Evolutionary conservation across 2,329 filamentous ascomycete species (phyloP).

Genomic region (Diaporthe sp.): DNA sequence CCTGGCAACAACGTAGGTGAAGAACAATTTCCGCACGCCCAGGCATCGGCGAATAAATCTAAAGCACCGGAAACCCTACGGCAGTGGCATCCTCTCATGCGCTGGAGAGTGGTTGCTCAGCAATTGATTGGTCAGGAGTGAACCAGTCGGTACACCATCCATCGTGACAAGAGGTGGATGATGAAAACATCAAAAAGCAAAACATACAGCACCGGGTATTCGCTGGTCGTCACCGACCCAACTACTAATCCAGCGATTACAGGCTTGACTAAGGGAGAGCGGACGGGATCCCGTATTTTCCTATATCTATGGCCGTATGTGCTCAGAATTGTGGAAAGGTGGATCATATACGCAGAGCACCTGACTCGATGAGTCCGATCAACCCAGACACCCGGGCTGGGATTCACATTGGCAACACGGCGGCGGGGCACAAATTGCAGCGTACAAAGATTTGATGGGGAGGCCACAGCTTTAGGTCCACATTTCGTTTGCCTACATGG

Average conservation of each 20-base stretch:
- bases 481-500: background rate
- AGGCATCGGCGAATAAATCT: too few species aligned
- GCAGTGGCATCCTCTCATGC: too few species aligned
- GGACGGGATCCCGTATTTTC: background rate
- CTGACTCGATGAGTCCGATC: background rate
- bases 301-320: background rate
- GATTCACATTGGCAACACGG: background rate
- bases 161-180: background rate
- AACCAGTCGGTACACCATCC: background rate
- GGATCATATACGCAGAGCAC: background rate
- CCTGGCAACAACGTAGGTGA: background rate
- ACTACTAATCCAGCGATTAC: background rate
- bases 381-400: background rate
- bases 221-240: background rate
- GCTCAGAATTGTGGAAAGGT: background rate
- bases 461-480: background rate
- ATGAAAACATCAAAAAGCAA: background rate
- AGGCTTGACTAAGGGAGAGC: background rate
- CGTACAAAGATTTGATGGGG: background rate
- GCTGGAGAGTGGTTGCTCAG: too few species aligned
- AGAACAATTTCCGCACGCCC: too few species aligned
- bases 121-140: background rate
- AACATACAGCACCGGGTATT: background rate
- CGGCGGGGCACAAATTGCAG: background rate
- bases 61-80: too few species aligned